phyloP scores from a whole-genome alignment of 1,284 basidiomycete genomes.

The Cryptococcus hybrid region DNA sequence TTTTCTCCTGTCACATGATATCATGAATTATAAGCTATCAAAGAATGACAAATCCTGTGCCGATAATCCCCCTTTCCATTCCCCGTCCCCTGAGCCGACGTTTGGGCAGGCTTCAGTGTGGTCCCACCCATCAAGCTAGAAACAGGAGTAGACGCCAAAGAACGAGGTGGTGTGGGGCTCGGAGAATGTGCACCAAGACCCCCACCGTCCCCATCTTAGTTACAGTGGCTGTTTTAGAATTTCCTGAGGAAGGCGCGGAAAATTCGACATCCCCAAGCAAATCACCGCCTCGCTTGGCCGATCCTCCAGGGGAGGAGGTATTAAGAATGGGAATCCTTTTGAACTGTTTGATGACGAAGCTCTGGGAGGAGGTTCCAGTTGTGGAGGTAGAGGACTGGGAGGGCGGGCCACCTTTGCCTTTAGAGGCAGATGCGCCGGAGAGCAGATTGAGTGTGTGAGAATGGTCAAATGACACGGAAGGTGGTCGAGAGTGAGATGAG shows the following conservation, averaged over 20 bases:
- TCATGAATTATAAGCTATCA: slow-evolving; percentile 22
- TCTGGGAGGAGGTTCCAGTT: slow-evolving; percentile 28
- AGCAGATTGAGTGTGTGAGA: slow-evolving; percentile 26
- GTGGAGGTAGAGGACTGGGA: slow-evolving; percentile 25
- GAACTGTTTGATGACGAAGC: not conserved
- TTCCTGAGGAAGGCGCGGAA: not conserved
- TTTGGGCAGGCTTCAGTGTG: not conserved
- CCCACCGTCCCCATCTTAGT: not conserved
- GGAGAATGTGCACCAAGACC: not conserved
- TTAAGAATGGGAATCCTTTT: slow-evolving; percentile 31
- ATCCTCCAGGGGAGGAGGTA: slow-evolving; percentile 16
- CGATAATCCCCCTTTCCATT: slow-evolving; percentile 14
- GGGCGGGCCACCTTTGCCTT: slow-evolving; percentile 38
- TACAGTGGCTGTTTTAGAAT: not conserved
- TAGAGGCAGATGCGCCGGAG: slow-evolving; percentile 17
- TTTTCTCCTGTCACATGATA: too few relatives aligned
- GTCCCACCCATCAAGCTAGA: not conserved
- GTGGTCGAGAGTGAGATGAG: not conserved
- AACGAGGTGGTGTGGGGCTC: not conserved
- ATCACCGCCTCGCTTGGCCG: not conserved
- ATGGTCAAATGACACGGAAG: slow-evolving; percentile 19
- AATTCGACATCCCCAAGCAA: not conserved
- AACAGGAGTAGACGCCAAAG: not conserved
- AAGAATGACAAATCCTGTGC: slow-evolving; percentile 36
- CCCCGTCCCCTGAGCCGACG: not conserved